phyloP scores from a whole-genome alignment of 1,284 basidiomycete genomes.

The Trametes hirsuta region DNA sequence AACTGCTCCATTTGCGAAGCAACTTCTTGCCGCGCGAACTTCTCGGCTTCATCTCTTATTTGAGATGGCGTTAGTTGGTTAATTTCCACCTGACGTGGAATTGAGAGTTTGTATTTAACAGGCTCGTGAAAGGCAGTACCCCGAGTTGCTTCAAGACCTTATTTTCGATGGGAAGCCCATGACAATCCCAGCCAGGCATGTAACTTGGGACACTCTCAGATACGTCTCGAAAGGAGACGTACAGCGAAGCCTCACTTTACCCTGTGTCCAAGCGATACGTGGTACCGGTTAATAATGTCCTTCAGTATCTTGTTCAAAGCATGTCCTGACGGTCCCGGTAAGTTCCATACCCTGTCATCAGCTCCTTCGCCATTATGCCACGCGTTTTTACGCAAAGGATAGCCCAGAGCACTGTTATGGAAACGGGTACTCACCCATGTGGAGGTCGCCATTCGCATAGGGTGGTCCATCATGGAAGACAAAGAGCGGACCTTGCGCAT shows the following conservation, averaged over 20 bases:
- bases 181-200: conserved; percentile 97
- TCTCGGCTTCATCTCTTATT: conserved; percentile 77
- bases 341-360: background rate
- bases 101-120: background rate
- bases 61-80: conserved; percentile 55
- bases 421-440: conserved; percentile 73
- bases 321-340: conserved; percentile 65
- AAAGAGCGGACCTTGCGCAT: conserved; percentile 70
- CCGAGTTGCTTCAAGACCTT: conserved; percentile 83
- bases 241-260: conserved; percentile 73
- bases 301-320: conserved; percentile 97
- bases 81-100: conserved; percentile 36
- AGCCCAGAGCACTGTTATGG: background rate
- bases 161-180: conserved; percentile 96
- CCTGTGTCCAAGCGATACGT: conserved; percentile 76
- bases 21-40: conserved; percentile 80
- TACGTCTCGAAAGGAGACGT: no score
- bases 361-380: background rate
- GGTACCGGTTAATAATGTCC: conserved; percentile 93
- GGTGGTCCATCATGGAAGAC: conserved; percentile 97
- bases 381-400: background rate
- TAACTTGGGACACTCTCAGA: conserved; percentile 56
- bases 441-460: conserved; percentile 95
- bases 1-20: conserved; percentile 83
- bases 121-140: conserved; percentile 42